These are phyloP conservation scores for Zymoseptoria passerinii DNA, from an alignment of 2,329 filamentous ascomycete species.

Conservation along the genomic window DNA sequence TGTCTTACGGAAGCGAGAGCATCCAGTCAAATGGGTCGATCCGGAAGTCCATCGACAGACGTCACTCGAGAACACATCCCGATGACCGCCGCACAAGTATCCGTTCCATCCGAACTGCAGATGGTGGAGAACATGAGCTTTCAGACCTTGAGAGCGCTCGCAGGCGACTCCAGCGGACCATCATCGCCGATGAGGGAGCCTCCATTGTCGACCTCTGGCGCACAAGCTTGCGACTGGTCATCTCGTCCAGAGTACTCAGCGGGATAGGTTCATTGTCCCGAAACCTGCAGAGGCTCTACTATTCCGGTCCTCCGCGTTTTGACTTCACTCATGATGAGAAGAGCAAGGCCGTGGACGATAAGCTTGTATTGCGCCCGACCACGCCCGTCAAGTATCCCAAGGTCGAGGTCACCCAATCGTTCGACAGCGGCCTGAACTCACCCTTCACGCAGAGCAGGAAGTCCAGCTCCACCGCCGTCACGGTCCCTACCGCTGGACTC, in stretches of 20 bases:
- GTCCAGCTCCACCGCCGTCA: slow-evolving; percentile 23
- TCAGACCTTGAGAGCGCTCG: slow-evolving; percentile 30
- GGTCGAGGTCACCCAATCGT: neutral
- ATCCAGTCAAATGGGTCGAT: neutral
- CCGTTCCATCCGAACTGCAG: slow-evolving; percentile 19
- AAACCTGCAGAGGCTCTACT: slow-evolving; percentile 3
- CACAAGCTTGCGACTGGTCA: slow-evolving; percentile 28
- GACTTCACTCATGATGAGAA: slow-evolving; percentile 3
- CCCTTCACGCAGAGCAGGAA: slow-evolving; percentile 2
- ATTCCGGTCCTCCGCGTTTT: slow-evolving; percentile 10
- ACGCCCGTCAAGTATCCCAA: neutral
- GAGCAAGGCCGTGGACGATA: slow-evolving; percentile 1
- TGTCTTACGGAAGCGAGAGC: neutral
- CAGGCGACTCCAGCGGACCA: slow-evolving; percentile 34
- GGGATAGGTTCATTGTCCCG: slow-evolving; percentile 16
- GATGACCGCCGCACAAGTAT: slow-evolving; percentile 20
- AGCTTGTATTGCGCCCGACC: slow-evolving; percentile 2
- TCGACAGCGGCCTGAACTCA: slow-evolving; percentile 2
- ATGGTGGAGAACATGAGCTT: slow-evolving; percentile 21
- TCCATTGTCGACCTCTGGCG: slow-evolving; percentile 33
- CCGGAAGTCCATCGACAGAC: slow-evolving; percentile 4
- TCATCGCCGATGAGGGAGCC: slow-evolving; percentile 28
- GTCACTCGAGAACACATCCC: slow-evolving; percentile 9
- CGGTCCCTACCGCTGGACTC: slow-evolving; percentile 13
- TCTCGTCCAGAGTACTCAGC: slow-evolving; percentile 25